Evolutionary conservation across 2,329 filamentous ascomycete species (phyloP).

Genomic region (Penicillium janthinellum): DNA sequence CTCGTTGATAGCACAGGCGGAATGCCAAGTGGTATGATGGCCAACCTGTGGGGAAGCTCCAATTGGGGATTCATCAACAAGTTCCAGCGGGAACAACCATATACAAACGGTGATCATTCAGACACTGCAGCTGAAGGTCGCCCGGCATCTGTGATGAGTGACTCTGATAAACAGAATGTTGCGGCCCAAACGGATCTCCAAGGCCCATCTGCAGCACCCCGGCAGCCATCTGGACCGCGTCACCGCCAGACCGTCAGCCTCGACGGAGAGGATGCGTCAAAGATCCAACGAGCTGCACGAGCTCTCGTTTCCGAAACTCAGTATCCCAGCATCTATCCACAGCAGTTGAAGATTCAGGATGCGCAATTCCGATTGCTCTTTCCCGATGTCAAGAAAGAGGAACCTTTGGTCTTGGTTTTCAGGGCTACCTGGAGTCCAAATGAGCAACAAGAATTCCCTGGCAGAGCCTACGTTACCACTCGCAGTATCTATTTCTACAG

Average conservation of each 20-base stretch:
- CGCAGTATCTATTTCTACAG: slow-evolving; percentile 95
- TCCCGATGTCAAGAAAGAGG: slow-evolving; percentile 72
- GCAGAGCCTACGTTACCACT: slow-evolving; percentile 84
- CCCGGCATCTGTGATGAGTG: slow-evolving; percentile 28
- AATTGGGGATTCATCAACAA: slow-evolving; percentile 74
- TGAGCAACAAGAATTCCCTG: slow-evolving; percentile 74
- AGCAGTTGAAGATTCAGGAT: slow-evolving; percentile 80
- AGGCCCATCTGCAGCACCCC: slow-evolving; percentile 27
- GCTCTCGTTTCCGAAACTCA: slow-evolving; percentile 46
- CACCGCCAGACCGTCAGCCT: slow-evolving; percentile 62
- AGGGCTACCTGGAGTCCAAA: slow-evolving; percentile 84
- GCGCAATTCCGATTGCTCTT: slow-evolving; percentile 93
- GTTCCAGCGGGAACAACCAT: slow-evolving; percentile 57
- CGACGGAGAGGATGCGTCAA: slow-evolving; percentile 45
- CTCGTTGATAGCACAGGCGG: slow-evolving; percentile 63
- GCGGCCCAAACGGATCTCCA: slow-evolving; percentile 24
- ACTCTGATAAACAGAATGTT: slow-evolving; percentile 28
- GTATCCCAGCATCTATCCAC: slow-evolving; percentile 75
- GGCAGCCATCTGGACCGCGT: slow-evolving; percentile 32
- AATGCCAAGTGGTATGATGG: slow-evolving; percentile 82
- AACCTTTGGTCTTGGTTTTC: slow-evolving; percentile 89
- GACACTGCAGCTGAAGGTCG: slow-evolving; percentile 18
- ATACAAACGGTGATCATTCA: slow-evolving; percentile 30
- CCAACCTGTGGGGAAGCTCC: slow-evolving; percentile 90
- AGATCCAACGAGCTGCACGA: slow-evolving; percentile 37